Conservation (phyloP, 306 rosid genomes). For the Vigna angularis region DNA sequence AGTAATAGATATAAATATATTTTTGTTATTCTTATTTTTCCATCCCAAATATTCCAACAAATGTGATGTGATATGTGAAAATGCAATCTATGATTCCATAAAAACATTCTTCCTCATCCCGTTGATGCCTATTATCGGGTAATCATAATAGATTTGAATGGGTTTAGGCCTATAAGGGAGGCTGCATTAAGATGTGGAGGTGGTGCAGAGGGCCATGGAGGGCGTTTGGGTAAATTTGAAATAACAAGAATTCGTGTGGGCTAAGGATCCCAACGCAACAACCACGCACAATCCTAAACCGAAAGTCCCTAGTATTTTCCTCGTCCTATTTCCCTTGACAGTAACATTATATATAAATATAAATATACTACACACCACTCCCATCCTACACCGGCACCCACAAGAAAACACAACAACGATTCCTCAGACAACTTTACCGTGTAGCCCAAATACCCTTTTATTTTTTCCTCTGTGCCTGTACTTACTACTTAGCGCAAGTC, state of each 20-base stretch:
- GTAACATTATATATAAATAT: slow-evolving; percentile 8
- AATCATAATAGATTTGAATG: not conserved
- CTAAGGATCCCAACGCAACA: slow-evolving; percentile 49
- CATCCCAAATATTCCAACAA: too few species aligned
- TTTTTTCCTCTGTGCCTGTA: slow-evolving; percentile 4
- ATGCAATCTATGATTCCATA: too few species aligned
- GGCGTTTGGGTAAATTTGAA: slow-evolving; percentile 27
- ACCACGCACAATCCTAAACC: slow-evolving; percentile 29
- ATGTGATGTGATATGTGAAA: too few species aligned
- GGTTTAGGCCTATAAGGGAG: not conserved
- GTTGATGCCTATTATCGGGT: too few species aligned
- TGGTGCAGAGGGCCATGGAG: not conserved
- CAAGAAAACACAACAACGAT: not conserved
- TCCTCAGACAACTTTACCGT: not conserved
- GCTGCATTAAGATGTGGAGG: not conserved
- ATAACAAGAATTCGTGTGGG: slow-evolving; percentile 48
- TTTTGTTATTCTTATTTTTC: too few species aligned
- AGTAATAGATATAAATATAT: too few species aligned
- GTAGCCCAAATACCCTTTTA: not conserved
- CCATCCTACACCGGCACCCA: not conserved
- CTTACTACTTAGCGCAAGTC: slow-evolving; percentile 21
- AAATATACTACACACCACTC: not conserved
- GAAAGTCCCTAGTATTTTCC: slow-evolving; percentile 51
- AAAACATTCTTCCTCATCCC: too few species aligned
- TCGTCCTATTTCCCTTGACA: not conserved